Conservation (phyloP, 176 grass and related monocot genomes). For the Coix lacrymajobi region DNA sequence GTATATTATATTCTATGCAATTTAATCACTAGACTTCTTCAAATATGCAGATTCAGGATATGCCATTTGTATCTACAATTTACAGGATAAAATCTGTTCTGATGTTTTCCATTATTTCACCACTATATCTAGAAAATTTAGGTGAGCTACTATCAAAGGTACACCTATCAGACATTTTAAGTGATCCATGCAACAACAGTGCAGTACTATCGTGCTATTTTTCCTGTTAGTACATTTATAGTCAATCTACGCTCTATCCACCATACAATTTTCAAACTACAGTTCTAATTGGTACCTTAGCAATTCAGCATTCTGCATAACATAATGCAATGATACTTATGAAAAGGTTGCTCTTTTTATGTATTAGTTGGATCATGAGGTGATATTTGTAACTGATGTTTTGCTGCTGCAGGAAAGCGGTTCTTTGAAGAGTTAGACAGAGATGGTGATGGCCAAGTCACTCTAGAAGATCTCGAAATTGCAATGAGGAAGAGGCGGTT, state of each 20-base stretch:
- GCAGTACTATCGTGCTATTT: neutral
- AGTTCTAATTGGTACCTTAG: neutral
- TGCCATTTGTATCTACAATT: neutral
- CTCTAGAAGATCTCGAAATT: conserved; percentile 90
- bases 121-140: neutral
- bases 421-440: conserved; percentile 97
- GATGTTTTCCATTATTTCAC: neutral
- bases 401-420: conserved; percentile 63
- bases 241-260: neutral
- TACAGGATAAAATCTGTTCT: neutral
- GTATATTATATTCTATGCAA: neutral
- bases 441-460: conserved; percentile 91
- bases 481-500: conserved; percentile 88
- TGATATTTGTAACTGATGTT: neutral
- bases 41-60: neutral
- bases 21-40: neutral
- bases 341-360: neutral
- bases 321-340: neutral
- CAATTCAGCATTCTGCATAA: neutral
- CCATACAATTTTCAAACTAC: neutral
- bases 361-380: neutral
- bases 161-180: neutral
- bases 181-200: neutral
- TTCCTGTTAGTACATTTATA: neutral
- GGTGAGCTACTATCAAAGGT: neutral